These are phyloP conservation scores for Fusarium sp. DNA, from an alignment of 2,329 filamentous ascomycete species.

Conservation along the genomic window DNA sequence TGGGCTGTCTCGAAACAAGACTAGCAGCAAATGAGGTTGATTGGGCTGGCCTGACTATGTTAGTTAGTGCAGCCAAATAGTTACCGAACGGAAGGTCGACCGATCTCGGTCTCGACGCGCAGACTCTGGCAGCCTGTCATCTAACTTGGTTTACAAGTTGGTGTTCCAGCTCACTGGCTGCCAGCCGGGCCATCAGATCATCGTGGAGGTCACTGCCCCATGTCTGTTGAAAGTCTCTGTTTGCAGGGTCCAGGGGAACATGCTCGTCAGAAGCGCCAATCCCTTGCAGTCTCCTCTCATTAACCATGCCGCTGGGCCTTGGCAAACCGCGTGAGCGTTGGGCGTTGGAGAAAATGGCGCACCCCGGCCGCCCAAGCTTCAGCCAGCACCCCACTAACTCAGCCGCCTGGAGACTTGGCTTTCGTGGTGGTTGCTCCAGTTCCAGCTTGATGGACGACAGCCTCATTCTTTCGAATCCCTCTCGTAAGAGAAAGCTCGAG, in stretches of 20 bases:
- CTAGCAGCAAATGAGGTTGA: conserved; percentile 5
- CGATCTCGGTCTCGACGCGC: not conserved
- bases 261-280: conserved; percentile 2
- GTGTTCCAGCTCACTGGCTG: not conserved
- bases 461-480: conserved; percentile 2
- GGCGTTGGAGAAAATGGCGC: conserved; percentile 32
- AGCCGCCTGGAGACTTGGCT: conserved; percentile 1
- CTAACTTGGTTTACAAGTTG: not conserved
- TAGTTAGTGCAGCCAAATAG: conserved; percentile 6
- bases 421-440: not conserved
- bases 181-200: conserved; percentile 4
- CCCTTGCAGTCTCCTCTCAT: conserved; percentile 5
- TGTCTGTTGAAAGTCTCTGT: conserved; percentile 6
- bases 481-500: not conserved
- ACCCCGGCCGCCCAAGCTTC: conserved; percentile 11
- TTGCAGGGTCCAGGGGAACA: conserved; percentile 10
- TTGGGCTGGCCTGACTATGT: conserved; percentile 2
- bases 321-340: conserved; percentile 10
- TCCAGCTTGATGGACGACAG: conserved; percentile 8
- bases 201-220: not conserved
- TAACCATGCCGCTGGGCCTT: conserved; percentile 14
- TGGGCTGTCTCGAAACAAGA: not conserved
- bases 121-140: conserved; percentile 8
- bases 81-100: not conserved
- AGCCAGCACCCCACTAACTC: conserved; percentile 3